Evolutionary conservation across 2,329 filamentous ascomycete genomes (phyloP).

Genomic region (Hymenoscyphus fraxineus): DNA sequence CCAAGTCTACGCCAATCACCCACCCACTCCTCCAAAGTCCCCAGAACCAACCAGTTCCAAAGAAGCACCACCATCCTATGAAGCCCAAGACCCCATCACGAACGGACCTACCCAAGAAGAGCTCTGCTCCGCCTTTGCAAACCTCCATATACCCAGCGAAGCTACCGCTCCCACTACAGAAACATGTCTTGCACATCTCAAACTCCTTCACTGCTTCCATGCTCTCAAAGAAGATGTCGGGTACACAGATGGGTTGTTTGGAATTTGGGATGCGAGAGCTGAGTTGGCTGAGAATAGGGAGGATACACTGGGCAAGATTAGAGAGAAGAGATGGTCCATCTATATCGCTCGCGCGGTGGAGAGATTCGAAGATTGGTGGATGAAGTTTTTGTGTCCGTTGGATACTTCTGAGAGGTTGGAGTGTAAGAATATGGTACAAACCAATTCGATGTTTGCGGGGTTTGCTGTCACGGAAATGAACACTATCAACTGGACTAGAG

Average conservation of each 20-base stretch:
- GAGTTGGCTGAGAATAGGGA: slow-evolving; percentile 37
- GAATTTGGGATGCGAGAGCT: slow-evolving; percentile 47
- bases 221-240: slow-evolving; percentile 64
- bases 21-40: slow-evolving; percentile 6
- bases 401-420: slow-evolving; percentile 26
- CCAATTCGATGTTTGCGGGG: slow-evolving; percentile 9
- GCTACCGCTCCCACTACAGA: slow-evolving; percentile 42
- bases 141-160: slow-evolving; percentile 36
- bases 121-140: slow-evolving; percentile 37
- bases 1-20: slow-evolving; percentile 1
- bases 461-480: slow-evolving; percentile 20
- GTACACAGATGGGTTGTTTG: slow-evolving; percentile 63
- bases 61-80: slow-evolving; percentile 21
- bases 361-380: slow-evolving; percentile 66
- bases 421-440: slow-evolving; percentile 25
- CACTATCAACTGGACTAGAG: slow-evolving; percentile 36
- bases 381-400: slow-evolving; percentile 31
- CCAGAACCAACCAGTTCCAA: not conserved
- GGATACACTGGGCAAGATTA: slow-evolving; percentile 49
- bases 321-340: slow-evolving; percentile 71
- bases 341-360: slow-evolving; percentile 66
- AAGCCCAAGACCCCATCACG: slow-evolving; percentile 15
- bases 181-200: slow-evolving; percentile 69
- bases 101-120: slow-evolving; percentile 21
- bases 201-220: slow-evolving; percentile 66